A percentile compares a stretch with the other conserved stretches of the same genome.
Evolutionary conservation across 2,329 filamentous ascomycete species (phyloP).

Genomic region (Diplodia corticola): DNA sequence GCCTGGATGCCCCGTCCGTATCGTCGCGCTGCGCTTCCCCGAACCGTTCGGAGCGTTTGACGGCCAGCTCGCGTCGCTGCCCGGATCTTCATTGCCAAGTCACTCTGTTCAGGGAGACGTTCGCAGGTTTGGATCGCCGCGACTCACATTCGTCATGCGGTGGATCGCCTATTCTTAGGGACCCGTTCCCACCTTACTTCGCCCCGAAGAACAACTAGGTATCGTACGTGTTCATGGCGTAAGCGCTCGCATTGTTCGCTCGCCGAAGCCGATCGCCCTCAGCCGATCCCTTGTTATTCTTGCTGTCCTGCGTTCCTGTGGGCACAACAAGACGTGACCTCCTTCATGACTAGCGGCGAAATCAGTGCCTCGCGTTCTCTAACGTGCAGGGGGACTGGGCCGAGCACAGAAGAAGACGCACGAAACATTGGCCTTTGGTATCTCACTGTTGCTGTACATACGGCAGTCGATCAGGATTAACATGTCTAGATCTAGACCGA

Average conservation of each 20-base stretch:
- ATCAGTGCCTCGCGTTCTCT: background rate
- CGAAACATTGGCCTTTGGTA: background rate
- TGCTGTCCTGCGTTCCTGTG: background rate
- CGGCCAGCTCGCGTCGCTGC: background rate
- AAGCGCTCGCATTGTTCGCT: slow-evolving; percentile 10
- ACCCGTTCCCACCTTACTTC: slow-evolving; percentile 3
- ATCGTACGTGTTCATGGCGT: slow-evolving; percentile 13
- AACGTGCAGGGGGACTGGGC: background rate
- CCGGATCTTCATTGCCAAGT: slow-evolving; percentile 14
- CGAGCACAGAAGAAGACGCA: background rate
- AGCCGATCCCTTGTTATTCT: background rate
- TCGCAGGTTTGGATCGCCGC: background rate
- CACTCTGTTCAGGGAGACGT: background rate
- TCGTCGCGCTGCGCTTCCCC: slow-evolving; percentile 3
- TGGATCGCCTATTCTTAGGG: slow-evolving; percentile 15
- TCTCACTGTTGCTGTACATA: background rate
- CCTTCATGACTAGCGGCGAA: background rate
- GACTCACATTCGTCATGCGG: slow-evolving; percentile 18
- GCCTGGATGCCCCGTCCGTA: background rate
- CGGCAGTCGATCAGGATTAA: background rate
- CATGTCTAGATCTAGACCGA: background rate
- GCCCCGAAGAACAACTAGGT: background rate
- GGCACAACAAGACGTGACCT: background rate
- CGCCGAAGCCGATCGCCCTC: background rate
- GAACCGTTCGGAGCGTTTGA: slow-evolving; percentile 4